These are phyloP conservation scores for Capronia epimyces DNA, from an alignment of 2,329 filamentous ascomycete genomes.

Conservation along the genomic window DNA sequence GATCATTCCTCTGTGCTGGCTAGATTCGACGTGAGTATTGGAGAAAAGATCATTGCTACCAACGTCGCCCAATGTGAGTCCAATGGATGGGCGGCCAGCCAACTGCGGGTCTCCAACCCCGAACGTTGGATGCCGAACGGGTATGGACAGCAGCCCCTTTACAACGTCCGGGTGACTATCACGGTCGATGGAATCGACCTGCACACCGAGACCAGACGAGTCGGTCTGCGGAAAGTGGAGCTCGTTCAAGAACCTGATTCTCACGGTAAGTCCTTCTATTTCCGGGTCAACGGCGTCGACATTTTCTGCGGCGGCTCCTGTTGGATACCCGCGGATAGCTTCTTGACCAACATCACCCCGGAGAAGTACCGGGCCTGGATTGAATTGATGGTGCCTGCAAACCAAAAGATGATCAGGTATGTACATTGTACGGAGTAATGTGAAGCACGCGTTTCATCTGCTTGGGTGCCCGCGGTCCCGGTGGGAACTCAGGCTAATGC, in stretches of 20 bases:
- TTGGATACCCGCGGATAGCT: conserved; percentile 62
- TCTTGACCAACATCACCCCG: conserved; percentile 51
- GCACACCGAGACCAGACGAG: conserved; percentile 44
- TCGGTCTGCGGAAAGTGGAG: conserved; percentile 52
- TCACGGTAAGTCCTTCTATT: conserved; percentile 58
- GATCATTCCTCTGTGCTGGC: conserved; percentile 24
- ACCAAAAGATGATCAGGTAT: conserved; percentile 55
- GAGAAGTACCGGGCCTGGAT: conserved; percentile 57
- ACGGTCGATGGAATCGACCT: conserved; percentile 36
- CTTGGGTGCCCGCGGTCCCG: no score
- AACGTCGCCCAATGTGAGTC: conserved; percentile 41
- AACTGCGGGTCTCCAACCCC: conserved; percentile 42
- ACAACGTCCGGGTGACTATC: conserved; percentile 48
- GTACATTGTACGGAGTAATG: not conserved
- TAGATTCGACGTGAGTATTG: conserved; percentile 34
- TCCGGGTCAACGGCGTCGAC: conserved; percentile 60
- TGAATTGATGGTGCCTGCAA: conserved; percentile 54
- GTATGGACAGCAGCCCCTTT: conserved; percentile 54
- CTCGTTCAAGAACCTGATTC: conserved; percentile 43
- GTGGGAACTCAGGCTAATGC: conserved; percentile 5
- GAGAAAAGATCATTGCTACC: conserved; percentile 36
- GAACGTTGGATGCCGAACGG: conserved; percentile 57
- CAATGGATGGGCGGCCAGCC: conserved; percentile 31
- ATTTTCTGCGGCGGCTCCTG: conserved; percentile 63
- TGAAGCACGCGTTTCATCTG: conserved; percentile 2